Base-by-base conservation (phyloP, 129 eudicot genomes). In the Ambrosia artemisiifolia region DNA sequence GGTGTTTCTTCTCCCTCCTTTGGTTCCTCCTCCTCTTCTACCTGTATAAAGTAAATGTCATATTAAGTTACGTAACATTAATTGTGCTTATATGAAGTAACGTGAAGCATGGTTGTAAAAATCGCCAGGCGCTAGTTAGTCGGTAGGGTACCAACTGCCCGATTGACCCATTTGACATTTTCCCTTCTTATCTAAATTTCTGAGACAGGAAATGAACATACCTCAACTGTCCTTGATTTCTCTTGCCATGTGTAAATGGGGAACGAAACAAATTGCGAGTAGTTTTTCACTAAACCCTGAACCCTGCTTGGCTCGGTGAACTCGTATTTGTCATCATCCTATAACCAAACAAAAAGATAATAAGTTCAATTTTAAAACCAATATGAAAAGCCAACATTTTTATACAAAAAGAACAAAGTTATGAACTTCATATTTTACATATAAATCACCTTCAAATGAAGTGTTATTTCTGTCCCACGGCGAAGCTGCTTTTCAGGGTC, bases 211-310 rank as follows among this genome's bases (percentile, higher is more conserved):
- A 19, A 9, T 10, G 2, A 40, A 71, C 28, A 68, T 64, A 88
- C 98, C 96, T 94, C 98, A 66, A 94, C 83, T 55, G 91, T 90
- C 66, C 95, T 86, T 24, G 98, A 90, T 76, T 94, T 94, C 78
- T 94, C 98, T 83, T 90, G 98, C 98, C 98, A 94, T 3, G 94
- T 87, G 73, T 85, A 94, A 73, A 90, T 90, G 59, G 98, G 98
- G 60, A 94, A 94, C 2, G 98, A 90, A 77, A 94, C 91, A 82
- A 94, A 90, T 62, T 94, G 97, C 0, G 98, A 94, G 75, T 94
- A 94, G 71, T 90, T 94, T 71, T 94, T 90, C 75, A 94, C 97
- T 83, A 94, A 80, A 76, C 79, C 85, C 78, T 85, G 96, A 65
- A 94, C 78, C 80, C 81, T 84, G 32, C 81, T 59, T 20, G 98